These are phyloP conservation scores for Conoideocrella luteorostrata DNA, from an alignment of 2,329 filamentous ascomycete genomes.

Conservation along the genomic window DNA sequence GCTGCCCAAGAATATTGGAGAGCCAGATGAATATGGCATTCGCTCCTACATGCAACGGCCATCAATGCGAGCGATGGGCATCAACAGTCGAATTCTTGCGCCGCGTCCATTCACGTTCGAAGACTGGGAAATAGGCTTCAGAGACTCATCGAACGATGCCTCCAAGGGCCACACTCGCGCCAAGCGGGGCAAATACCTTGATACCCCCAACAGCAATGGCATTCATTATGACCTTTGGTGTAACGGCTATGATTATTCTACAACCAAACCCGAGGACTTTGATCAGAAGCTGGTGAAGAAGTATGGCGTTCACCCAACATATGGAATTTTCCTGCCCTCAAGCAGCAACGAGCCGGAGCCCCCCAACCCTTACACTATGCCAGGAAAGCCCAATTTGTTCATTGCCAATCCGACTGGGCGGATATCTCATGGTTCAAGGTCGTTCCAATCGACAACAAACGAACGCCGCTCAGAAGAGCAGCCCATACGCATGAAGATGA, in stretches of 20 bases:
- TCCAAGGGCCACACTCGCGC: conserved; percentile 46
- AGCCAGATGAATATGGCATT: conserved; percentile 47
- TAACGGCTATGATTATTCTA: conserved; percentile 46
- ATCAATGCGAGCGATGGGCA: conserved; percentile 32
- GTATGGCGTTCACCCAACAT: conserved; percentile 45
- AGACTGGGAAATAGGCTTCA: conserved; percentile 51
- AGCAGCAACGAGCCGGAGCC: conserved; percentile 40
- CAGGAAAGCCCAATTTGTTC: conserved; percentile 42
- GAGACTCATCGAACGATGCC: conserved; percentile 51
- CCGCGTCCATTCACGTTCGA: conserved; percentile 43
- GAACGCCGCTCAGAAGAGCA: conserved; percentile 26
- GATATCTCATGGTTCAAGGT: conserved; percentile 43
- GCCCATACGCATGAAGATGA: conserved; percentile 28
- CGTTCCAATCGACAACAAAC: conserved; percentile 29
- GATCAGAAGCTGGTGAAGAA: conserved; percentile 44
- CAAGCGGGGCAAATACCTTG: conserved; percentile 47
- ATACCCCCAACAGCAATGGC: conserved; percentile 46
- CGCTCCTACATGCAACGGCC: conserved; percentile 36
- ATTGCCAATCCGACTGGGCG: conserved; percentile 40
- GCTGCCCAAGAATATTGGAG: conserved; percentile 32
- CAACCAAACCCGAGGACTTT: conserved; percentile 41
- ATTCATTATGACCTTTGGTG: conserved; percentile 50
- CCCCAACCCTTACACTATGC: conserved; percentile 34
- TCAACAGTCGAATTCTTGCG: conserved; percentile 47
- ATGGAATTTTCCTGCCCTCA: conserved; percentile 44